These are phyloP conservation scores for Trichoderma orchidacearum DNA, from an alignment of 495 filamentous ascomycete genomes.

Conservation along the genomic window DNA sequence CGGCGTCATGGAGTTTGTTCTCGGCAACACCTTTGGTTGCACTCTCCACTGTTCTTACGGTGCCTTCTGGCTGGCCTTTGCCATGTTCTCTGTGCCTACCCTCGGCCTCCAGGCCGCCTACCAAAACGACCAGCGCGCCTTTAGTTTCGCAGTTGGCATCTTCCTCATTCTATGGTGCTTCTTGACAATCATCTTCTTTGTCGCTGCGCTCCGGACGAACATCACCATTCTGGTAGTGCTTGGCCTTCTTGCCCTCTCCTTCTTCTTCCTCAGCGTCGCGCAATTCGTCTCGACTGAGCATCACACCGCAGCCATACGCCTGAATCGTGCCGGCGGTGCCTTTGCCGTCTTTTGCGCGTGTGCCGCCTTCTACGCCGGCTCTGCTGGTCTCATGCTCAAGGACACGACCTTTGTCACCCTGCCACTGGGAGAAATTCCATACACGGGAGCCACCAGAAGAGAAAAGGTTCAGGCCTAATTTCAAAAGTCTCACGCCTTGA, in stretches of 20 bases:
- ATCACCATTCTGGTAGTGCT: slow-evolving; percentile 82
- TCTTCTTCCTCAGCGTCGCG: slow-evolving; percentile 62
- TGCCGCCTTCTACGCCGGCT: slow-evolving; percentile 80
- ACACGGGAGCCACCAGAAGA: background rate
- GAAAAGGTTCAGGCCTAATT: background rate
- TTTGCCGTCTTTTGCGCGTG: slow-evolving; percentile 75
- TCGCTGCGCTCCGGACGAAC: slow-evolving; percentile 74
- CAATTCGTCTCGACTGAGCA: slow-evolving; percentile 35
- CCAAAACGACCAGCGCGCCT: slow-evolving; percentile 13
- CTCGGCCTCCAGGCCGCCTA: slow-evolving; percentile 37
- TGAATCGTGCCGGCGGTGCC: slow-evolving; percentile 63
- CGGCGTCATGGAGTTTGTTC: slow-evolving; percentile 67
- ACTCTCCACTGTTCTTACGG: slow-evolving; percentile 84
- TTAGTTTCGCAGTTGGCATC: slow-evolving; percentile 51
- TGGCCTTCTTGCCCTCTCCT: slow-evolving; percentile 72
- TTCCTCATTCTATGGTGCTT: slow-evolving; percentile 82
- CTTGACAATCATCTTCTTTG: slow-evolving; percentile 67
- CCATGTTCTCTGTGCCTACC: slow-evolving; percentile 66
- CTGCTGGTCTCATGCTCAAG: slow-evolving; percentile 52
- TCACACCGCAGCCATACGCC: slow-evolving; percentile 7
- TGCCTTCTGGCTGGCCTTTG: slow-evolving; percentile 82
- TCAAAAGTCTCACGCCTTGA: too few relatives aligned
- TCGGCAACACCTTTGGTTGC: slow-evolving; percentile 85
- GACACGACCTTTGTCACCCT: slow-evolving; percentile 3
- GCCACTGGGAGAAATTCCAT: slow-evolving; percentile 2